Conservation (phyloP, 2,329 filamentous ascomycete genomes). For the Phialophora verrucosa region DNA sequence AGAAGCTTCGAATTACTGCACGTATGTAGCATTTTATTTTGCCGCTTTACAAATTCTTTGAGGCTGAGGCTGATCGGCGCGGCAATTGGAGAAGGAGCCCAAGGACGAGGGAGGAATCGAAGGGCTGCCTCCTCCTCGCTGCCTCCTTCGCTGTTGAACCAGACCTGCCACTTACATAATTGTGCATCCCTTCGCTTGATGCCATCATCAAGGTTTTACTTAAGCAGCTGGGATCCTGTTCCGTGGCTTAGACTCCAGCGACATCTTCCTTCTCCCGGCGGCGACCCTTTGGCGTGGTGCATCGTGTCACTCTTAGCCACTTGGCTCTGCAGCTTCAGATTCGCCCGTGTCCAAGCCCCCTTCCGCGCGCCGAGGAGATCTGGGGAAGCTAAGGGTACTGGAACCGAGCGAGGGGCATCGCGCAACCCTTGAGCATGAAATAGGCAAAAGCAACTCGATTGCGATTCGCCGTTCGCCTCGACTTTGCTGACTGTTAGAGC, state of each 20-base stretch:
- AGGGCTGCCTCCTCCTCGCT: not conserved
- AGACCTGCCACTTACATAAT: conserved; percentile 10
- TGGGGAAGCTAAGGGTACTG: not conserved
- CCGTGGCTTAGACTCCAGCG: not conserved
- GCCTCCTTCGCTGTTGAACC: not conserved
- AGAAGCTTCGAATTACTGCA: not conserved
- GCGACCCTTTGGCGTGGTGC: conserved; percentile 1
- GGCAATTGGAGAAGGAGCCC: not conserved
- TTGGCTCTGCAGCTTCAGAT: not conserved
- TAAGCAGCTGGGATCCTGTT: not conserved
- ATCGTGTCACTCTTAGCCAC: conserved; percentile 4
- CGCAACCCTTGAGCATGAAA: not conserved
- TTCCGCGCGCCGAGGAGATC: not conserved
- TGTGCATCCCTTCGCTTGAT: not conserved
- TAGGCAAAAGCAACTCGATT: not conserved
- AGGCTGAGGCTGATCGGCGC: conserved; percentile 7
- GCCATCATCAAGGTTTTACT: not conserved
- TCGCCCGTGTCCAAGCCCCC: not conserved
- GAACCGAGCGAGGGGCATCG: not conserved
- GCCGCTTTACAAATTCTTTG: conserved; percentile 5
- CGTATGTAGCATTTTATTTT: not conserved
- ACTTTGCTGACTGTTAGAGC: not conserved
- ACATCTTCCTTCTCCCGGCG: not conserved
- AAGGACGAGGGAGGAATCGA: not conserved
- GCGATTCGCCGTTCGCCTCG: not conserved